These are phyloP conservation scores for Larix sibirica DNA, from an alignment of 83 land plant species.

Conservation along the genomic window DNA sequence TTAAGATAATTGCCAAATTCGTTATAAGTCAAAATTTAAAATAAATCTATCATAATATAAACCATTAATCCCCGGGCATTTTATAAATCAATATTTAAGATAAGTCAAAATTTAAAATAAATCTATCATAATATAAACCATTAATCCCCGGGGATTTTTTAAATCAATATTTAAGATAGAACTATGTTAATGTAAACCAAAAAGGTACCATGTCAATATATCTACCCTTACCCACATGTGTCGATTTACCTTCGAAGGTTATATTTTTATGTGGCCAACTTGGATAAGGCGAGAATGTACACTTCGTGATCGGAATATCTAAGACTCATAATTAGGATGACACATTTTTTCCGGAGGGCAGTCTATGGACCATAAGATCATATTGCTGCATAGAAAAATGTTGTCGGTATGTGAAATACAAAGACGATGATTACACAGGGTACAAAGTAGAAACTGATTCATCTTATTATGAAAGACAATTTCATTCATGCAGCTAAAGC, in stretches of 20 bases:
- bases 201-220: too few species aligned
- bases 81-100: too few species aligned
- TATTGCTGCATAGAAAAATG: background rate
- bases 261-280: background rate
- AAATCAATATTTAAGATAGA: too few species aligned
- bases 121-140: too few species aligned
- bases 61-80: too few species aligned
- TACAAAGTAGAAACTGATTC: background rate
- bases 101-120: too few species aligned
- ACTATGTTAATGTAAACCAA: background rate
- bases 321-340: background rate
- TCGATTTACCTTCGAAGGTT: background rate
- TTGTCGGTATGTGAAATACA: background rate
- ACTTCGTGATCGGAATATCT: background rate
- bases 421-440: background rate
- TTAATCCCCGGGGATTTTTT: too few species aligned
- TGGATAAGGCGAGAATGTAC: background rate
- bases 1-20: too few species aligned
- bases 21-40: too few species aligned
- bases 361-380: background rate
- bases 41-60: too few species aligned
- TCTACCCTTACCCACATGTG: background rate
- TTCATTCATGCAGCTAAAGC: background rate
- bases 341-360: background rate
- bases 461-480: background rate